A percentile compares a stretch with the other conserved stretches of the same genome.
Evolutionary conservation across 2,329 filamentous ascomycete species (phyloP).

Genomic region (Calcarisporium arbuscula): DNA sequence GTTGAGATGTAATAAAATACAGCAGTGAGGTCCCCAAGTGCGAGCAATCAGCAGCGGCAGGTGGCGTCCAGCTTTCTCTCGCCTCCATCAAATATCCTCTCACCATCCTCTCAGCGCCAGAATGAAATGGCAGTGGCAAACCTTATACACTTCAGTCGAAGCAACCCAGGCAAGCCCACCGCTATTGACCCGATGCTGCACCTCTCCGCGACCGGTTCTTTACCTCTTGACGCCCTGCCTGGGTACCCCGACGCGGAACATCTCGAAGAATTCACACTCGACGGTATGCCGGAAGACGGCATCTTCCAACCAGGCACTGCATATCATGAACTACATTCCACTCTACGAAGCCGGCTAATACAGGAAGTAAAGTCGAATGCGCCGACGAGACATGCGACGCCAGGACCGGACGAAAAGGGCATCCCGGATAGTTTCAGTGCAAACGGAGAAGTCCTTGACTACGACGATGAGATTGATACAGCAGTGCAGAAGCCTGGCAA

Average conservation of each 20-base stretch:
- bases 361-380: conserved; percentile 36
- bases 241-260: conserved; percentile 19
- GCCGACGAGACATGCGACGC: conserved; percentile 23
- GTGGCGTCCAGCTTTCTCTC: conserved; percentile 7
- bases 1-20: no score
- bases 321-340: conserved; percentile 41
- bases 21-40: no score
- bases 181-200: no score
- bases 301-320: conserved; percentile 41
- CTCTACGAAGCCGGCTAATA: conserved; percentile 37
- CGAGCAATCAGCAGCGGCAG: no score
- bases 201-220: no score
- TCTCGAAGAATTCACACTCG: conserved; percentile 24
- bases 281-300: conserved; percentile 31
- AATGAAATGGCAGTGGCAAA: conserved; percentile 29
- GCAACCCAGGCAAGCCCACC: no score
- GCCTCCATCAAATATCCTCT: conserved; percentile 6
- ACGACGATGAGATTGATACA: no score
- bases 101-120: conserved; percentile 19
- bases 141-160: conserved; percentile 27
- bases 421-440: no score
- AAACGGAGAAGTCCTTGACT: no score
- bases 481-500: no score
- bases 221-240: no score
- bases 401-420: no score